Conservation (phyloP, 164 flowering plant species). For the Vitis vinifera region DNA sequence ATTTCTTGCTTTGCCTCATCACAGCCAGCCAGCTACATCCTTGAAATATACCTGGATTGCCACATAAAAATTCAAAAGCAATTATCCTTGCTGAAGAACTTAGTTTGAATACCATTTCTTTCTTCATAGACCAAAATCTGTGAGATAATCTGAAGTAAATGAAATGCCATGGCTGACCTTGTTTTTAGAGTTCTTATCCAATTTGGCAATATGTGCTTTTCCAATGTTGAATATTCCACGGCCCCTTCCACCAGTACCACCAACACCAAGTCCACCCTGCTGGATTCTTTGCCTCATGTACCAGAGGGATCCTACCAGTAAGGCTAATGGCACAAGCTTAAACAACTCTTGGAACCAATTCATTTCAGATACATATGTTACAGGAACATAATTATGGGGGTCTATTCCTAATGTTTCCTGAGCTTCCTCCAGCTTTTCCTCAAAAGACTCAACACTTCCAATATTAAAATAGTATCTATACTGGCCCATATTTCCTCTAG, state of each 20-base stretch:
- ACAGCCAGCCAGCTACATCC: conserved; percentile 95
- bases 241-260: conserved; percentile 76
- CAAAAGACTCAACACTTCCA: conserved; percentile 76
- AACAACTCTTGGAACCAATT: conserved; percentile 81
- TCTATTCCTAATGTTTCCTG: conserved; percentile 82
- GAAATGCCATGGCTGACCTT: conserved; percentile 51
- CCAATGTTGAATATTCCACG: conserved; percentile 94
- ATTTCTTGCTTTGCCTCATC: conserved; percentile 98
- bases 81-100: no score
- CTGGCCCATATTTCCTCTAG: conserved; percentile 35
- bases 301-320: conserved; percentile 65
- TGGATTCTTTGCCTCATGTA: conserved; percentile 67
- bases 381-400: conserved; percentile 86
- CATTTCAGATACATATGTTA: conserved; percentile 71
- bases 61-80: no score
- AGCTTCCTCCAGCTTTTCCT: conserved; percentile 94
- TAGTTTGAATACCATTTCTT: no score
- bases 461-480: conserved; percentile 63
- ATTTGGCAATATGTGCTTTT: conserved; percentile 80
- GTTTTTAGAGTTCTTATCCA: conserved; percentile 85
- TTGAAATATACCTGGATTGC: conserved; percentile 63
- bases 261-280: conserved; percentile 82
- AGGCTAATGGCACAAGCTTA: conserved; percentile 73
- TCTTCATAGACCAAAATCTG: no score
- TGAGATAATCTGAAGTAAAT: no score